Evolutionary conservation across 2,329 filamentous ascomycete species (phyloP), one percentile per base, ranked within the genome.

Genomic region (Fusarium secorum): DNA sequence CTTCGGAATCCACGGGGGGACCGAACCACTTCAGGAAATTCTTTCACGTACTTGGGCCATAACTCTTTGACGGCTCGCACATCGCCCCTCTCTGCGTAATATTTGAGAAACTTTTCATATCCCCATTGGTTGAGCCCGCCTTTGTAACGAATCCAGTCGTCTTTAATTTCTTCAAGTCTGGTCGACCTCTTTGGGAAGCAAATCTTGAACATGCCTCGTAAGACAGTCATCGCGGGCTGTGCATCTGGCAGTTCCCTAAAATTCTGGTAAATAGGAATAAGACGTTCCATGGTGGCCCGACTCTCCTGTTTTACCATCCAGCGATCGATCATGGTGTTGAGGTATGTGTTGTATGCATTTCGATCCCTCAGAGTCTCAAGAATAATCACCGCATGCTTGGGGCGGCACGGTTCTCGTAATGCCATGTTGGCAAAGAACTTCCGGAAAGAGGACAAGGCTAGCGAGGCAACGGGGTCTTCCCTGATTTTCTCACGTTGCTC

Each of bases 71-170:
- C 83, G 20, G 80, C 77, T 36, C 77, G 75, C n/a, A 84, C 78
- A 71, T 89, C 83, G 20, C 87, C 87, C 8, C 78, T 77, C 11
- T 75, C 66, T 18, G 86, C 85, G 67, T 88, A 85, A 44, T 86
- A 85, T 7, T 79, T 80, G 57, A 88, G 78, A 64, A 82, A 87
- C 70, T 81, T 85, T 62, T 84, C 82, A 64, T 83, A 88, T 0
- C 81, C 85, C 76, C 82, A 82, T 59, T 78, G 75, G 44, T 83
- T 81, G 36, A 87, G 78, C 4, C 72, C 77, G 4, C 78, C 79
- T 58, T 83, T 80, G 32, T 79, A 78, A 30, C 66, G 77, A 58
- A 83, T 78, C 84, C 85, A 89, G 70, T 89, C 87, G 14, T 80
- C 75, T 69, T 84, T 83, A 3, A 89, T 73, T 48, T 82, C 76